Percentiles rank a stretch among this genome's conserved stretches.
Evolutionary conservation across 495 filamentous ascomycete species (phyloP).

Genomic region (Xylaria grammica): DNA sequence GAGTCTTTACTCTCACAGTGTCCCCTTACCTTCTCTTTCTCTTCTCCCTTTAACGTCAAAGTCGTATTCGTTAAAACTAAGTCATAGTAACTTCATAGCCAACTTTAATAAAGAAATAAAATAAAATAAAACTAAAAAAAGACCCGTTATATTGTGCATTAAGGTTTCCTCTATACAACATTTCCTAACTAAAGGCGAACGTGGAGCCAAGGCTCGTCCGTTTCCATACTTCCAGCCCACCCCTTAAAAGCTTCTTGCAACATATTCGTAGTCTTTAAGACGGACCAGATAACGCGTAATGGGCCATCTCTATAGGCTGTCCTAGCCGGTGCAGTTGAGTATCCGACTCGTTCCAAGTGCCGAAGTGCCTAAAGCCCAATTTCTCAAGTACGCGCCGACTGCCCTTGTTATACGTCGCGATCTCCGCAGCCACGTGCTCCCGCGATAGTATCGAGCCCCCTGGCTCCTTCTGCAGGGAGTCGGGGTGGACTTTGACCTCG

Average conservation of each 20-base stretch:
- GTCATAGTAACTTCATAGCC: too few relatives aligned
- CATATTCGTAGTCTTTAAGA: neutral
- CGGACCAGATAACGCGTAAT: slow-evolving; percentile 14
- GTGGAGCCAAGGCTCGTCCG: neutral
- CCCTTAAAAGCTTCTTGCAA: neutral
- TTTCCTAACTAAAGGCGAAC: neutral
- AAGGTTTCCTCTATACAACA: neutral
- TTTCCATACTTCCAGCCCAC: neutral
- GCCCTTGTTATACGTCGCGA: slow-evolving; percentile 15
- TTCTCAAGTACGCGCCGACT: slow-evolving; percentile 22
- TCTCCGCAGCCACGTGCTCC: slow-evolving; percentile 13
- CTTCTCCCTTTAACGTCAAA: too few relatives aligned
- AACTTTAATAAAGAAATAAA: too few relatives aligned
- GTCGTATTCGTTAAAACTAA: too few relatives aligned
- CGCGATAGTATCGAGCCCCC: neutral
- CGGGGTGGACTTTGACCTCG: slow-evolving; percentile 29
- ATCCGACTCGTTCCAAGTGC: slow-evolving; percentile 24
- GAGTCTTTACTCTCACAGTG: too few relatives aligned
- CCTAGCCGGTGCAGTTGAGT: slow-evolving; percentile 24
- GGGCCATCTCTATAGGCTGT: slow-evolving; percentile 16
- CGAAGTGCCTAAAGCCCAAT: slow-evolving; percentile 20
- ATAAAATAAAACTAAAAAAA: too few relatives aligned
- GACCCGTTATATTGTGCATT: too few relatives aligned
- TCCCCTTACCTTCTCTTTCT: too few relatives aligned
- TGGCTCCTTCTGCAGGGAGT: neutral